phyloP scores from a whole-genome alignment of 1,139 yeast genomes.

The Debaryomyces robertsiae region DNA sequence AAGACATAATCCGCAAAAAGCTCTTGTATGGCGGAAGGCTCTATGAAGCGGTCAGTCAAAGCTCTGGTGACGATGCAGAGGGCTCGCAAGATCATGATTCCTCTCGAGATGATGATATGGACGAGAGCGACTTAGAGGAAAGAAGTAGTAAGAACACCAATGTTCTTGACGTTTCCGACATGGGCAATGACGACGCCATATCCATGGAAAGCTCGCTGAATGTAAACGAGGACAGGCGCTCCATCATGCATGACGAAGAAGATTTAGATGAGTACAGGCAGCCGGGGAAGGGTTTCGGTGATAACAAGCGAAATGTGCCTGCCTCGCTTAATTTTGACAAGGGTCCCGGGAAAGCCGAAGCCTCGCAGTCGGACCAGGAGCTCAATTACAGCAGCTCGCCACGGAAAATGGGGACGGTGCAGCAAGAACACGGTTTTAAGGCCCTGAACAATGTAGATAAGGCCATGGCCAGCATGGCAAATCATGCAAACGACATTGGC shows the following conservation, averaged over 20 bases:
- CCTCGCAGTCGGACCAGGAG: conserved; percentile 1
- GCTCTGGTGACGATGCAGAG: conserved; percentile 20
- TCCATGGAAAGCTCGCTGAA: conserved; percentile 19
- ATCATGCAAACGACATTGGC: conserved; percentile 11
- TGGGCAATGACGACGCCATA: conserved; percentile 24
- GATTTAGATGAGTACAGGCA: background rate
- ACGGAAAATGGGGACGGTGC: background rate
- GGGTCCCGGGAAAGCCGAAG: background rate
- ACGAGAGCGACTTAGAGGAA: conserved; percentile 17
- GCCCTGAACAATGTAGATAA: conserved; percentile 2
- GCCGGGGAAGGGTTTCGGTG: background rate
- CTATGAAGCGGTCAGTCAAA: background rate
- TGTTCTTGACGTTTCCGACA: conserved; percentile 15
- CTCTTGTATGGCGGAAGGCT: conserved; percentile 2
- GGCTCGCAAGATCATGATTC: conserved; percentile 23
- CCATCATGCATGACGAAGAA: conserved; percentile 9
- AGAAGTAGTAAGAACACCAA: conserved; percentile 15
- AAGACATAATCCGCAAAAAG: conserved; percentile 6
- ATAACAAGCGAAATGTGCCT: no score
- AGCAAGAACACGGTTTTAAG: conserved; percentile 3
- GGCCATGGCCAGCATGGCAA: conserved; percentile 9
- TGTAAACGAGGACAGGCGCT: conserved; percentile 12
- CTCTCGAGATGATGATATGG: conserved; percentile 7
- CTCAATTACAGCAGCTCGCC: background rate
- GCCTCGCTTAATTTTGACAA: background rate